Percentiles rank a stretch among this genome's conserved stretches.
Conservation (phyloP, 1,284 basidiomycete species). For the Sanghuangporus baumii region DNA sequence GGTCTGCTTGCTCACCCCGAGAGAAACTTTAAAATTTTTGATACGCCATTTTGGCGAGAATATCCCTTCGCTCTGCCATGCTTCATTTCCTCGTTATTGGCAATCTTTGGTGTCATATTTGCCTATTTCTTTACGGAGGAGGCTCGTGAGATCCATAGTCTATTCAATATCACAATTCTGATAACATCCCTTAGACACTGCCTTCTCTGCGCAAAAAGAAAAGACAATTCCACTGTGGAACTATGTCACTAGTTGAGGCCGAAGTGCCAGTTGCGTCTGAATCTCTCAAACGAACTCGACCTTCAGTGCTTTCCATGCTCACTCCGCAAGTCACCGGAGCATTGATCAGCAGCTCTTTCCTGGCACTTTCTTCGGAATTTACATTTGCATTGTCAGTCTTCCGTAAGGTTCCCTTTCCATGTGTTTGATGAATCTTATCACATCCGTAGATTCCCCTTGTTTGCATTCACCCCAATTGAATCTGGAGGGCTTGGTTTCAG, state of each 20-base stretch:
- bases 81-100: conserved; percentile 21
- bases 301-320: conserved; percentile 17
- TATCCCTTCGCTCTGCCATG: conserved; percentile 24
- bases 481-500: conserved; percentile 24
- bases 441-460: conserved; percentile 21
- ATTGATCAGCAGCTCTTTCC: conserved; percentile 10
- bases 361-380: conserved; percentile 18
- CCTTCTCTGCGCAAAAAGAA: conserved; percentile 14
- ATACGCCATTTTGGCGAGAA: conserved; percentile 22
- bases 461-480: conserved; percentile 23
- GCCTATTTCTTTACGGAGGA: conserved; percentile 20
- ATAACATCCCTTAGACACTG: conserved; percentile 1
- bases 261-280: neutral
- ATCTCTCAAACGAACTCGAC: neutral
- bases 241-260: neutral
- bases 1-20: conserved; percentile 23
- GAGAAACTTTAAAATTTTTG: conserved; percentile 19
- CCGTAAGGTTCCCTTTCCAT: neutral
- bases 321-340: conserved; percentile 15
- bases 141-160: conserved; percentile 12
- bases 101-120: conserved; percentile 19
- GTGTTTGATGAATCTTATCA: neutral
- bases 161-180: neutral
- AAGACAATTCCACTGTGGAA: conserved; percentile 9
- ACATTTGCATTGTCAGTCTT: conserved; percentile 18